phyloP scores from a whole-genome alignment of 2,329 filamentous ascomycete species.

The Xenoacremonium recifei region DNA sequence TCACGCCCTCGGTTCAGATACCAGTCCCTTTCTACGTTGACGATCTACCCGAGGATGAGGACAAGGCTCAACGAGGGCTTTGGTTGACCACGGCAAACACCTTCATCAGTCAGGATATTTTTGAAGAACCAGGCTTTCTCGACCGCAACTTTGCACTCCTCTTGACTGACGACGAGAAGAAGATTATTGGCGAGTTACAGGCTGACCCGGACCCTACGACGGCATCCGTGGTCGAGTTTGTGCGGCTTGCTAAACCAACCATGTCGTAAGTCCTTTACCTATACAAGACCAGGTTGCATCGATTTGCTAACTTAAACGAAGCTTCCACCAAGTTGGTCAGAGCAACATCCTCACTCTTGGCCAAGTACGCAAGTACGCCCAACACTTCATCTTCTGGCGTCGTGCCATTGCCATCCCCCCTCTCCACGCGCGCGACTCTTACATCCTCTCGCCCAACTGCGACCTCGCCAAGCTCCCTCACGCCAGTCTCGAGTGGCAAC shows the following conservation, averaged over 20 bases:
- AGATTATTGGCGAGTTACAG: conserved; percentile 71
- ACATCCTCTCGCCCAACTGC: conserved; percentile 88
- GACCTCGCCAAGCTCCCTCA: conserved; percentile 69
- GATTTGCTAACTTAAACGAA: conserved; percentile 21
- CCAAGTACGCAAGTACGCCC: conserved; percentile 83
- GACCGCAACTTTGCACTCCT: conserved; percentile 87
- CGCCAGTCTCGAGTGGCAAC: conserved; percentile 71
- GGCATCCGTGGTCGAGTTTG: conserved; percentile 76
- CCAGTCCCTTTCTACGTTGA: conserved; percentile 67
- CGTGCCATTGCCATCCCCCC: conserved; percentile 89
- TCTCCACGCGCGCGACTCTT: conserved; percentile 83
- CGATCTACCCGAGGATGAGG: conserved; percentile 67
- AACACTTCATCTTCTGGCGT: conserved; percentile 95
- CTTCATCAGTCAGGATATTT: conserved; percentile 65
- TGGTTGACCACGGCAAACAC: conserved; percentile 88
- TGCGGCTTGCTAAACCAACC: conserved; percentile 69
- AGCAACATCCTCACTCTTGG: conserved; percentile 70
- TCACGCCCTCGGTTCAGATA: conserved; percentile 64
- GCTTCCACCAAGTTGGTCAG: conserved; percentile 68
- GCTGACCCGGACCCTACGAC: conserved; percentile 74
- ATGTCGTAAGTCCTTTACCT: conserved; percentile 48
- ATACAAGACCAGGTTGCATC: too few species aligned
- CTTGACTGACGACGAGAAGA: conserved; percentile 78
- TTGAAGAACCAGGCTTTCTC: conserved; percentile 65
- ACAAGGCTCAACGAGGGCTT: conserved; percentile 69